These are phyloP conservation scores for Auriscalpium microsporum DNA, from an alignment of 768 basidiomycete species.

Conservation along the genomic window DNA sequence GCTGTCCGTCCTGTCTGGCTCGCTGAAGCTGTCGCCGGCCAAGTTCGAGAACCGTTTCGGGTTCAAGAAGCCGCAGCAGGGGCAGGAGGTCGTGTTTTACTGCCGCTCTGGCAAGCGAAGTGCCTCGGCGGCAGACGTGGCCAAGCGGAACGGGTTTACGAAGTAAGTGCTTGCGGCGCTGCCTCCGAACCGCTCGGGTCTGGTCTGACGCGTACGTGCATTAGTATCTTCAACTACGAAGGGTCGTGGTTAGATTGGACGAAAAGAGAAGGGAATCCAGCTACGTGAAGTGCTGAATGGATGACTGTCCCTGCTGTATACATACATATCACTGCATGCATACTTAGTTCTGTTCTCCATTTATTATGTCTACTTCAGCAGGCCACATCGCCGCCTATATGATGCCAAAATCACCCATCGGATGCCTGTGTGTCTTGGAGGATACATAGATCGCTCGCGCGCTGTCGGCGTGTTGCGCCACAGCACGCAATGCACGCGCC, in stretches of 20 bases:
- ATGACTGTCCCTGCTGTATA: not conserved
- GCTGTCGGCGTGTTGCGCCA: not conserved
- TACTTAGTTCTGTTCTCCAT: not conserved
- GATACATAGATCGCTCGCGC: no score
- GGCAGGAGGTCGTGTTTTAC: conserved; percentile 39
- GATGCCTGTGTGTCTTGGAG: not conserved
- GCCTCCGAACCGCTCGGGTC: no score
- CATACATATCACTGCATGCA: not conserved
- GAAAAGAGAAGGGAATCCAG: conserved; percentile 39
- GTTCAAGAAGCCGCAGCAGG: conserved; percentile 29
- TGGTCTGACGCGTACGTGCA: not conserved
- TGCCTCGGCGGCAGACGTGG: conserved; percentile 34
- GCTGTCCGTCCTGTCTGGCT: conserved; percentile 32
- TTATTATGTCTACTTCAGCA: not conserved
- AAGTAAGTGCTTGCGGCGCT: conserved; percentile 21
- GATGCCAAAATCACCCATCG: not conserved
- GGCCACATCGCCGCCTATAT: not conserved
- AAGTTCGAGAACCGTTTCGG: conserved; percentile 26
- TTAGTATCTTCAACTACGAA: conserved; percentile 53
- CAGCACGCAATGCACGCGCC: not conserved
- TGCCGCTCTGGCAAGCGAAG: conserved; percentile 45
- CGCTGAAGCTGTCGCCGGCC: conserved; percentile 25
- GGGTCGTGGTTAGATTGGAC: conserved; percentile 90
- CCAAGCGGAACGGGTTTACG: conserved; percentile 32
- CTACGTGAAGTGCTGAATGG: conserved; percentile 1